These are phyloP conservation scores for Leptomonas pyrrhocoris DNA, from an alignment of 208 protist genomes.

Conservation along the genomic window DNA sequence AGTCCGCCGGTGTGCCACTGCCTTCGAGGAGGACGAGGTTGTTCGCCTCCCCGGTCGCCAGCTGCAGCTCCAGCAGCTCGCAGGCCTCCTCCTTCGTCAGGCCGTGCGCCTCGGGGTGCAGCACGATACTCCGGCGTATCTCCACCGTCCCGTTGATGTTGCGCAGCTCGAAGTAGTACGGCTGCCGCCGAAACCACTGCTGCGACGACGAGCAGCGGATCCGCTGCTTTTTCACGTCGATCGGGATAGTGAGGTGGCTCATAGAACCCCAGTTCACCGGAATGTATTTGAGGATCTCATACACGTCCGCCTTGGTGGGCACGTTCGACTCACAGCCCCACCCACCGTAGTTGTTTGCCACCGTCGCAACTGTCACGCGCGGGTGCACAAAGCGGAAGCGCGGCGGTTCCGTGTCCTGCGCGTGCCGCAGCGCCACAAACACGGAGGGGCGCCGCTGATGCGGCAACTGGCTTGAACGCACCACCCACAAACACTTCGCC, in stretches of 20 bases:
- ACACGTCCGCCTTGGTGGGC: slow-evolving; percentile 76
- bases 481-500: slow-evolving; percentile 27
- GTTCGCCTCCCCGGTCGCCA: slow-evolving; percentile 71
- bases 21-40: slow-evolving; percentile 49
- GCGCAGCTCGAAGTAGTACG: slow-evolving; percentile 87
- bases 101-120: slow-evolving; percentile 84
- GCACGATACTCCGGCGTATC: slow-evolving; percentile 71
- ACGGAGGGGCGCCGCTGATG: neutral
- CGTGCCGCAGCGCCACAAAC: slow-evolving; percentile 44
- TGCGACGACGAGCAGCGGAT: slow-evolving; percentile 61
- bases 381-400: slow-evolving; percentile 48
- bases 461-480: neutral
- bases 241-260: slow-evolving; percentile 63
- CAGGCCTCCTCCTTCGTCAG: slow-evolving; percentile 65
- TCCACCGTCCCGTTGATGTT: slow-evolving; percentile 68
- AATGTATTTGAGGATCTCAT: slow-evolving; percentile 84
- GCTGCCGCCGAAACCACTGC: slow-evolving; percentile 85
- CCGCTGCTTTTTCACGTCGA: slow-evolving; percentile 54
- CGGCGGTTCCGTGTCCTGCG: slow-evolving; percentile 39
- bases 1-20: slow-evolving; percentile 33
- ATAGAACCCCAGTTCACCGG: slow-evolving; percentile 85
- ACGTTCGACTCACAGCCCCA: slow-evolving; percentile 54
- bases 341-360: slow-evolving; percentile 72
- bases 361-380: slow-evolving; percentile 26
- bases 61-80: slow-evolving; percentile 54